These are phyloP conservation scores for Cavenderia fasciculata DNA, from an alignment of 78 protist species.

Conservation along the genomic window DNA sequence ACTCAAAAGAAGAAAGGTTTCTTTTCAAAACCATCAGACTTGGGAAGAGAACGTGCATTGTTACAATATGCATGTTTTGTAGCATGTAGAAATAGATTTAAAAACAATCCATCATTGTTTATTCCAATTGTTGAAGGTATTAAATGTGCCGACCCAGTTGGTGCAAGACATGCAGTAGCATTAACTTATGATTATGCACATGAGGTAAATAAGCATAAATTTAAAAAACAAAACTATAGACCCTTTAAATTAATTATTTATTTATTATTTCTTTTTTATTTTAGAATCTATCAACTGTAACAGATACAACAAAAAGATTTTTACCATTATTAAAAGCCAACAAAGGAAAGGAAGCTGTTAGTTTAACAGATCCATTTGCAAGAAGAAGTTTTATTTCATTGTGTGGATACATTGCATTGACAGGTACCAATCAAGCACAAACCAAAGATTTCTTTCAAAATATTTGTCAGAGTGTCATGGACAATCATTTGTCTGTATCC, in stretches of 20 bases:
- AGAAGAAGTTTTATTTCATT: constrained; percentile 38
- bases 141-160: constrained; percentile 73
- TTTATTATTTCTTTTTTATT: too few relatives aligned
- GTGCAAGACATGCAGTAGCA: constrained; percentile 70
- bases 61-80: constrained; percentile 73
- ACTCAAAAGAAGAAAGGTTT: constrained; percentile 57
- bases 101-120: constrained; percentile 68
- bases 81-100: constrained; percentile 77
- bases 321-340: constrained; percentile 63
- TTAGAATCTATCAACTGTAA: constrained; percentile 38
- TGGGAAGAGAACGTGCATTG: constrained; percentile 70
- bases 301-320: constrained; percentile 55
- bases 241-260: too few relatives aligned
- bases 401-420: constrained; percentile 28
- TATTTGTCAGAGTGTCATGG: constrained; percentile 61
- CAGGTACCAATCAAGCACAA: constrained; percentile 5
- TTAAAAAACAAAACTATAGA: too few relatives aligned
- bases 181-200: constrained; percentile 52
- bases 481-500: constrained; percentile 14
- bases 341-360: constrained; percentile 67
- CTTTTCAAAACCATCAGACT: constrained; percentile 52
- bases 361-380: constrained; percentile 56
- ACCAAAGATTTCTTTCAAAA: constrained; percentile 68
- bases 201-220: neutral
- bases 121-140: constrained; percentile 77